Evolutionary conservation across 2,329 filamentous ascomycete species (phyloP).

Genomic region (Cadophora luteo-olivacea): DNA sequence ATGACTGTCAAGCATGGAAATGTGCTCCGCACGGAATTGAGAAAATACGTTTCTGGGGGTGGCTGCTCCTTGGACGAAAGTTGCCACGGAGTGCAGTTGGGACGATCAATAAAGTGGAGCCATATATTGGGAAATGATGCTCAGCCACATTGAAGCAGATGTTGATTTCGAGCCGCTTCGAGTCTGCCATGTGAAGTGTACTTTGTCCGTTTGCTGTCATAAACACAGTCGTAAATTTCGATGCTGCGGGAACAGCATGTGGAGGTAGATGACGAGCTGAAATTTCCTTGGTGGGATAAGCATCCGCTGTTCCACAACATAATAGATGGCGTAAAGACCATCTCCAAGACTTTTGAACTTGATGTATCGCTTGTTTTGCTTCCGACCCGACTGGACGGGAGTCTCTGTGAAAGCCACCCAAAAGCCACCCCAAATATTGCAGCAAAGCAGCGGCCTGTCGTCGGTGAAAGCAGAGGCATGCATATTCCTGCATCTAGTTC

Average conservation of each 20-base stretch:
- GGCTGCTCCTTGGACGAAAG: not conserved
- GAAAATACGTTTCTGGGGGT: not conserved
- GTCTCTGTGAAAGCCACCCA: not conserved
- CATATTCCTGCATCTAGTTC: not conserved
- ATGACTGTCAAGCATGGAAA: not conserved
- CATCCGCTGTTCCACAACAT: not conserved
- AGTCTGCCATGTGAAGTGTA: not conserved
- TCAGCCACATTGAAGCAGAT: too few species aligned
- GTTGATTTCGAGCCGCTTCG: not conserved
- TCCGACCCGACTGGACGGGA: not conserved
- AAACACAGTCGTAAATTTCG: not conserved
- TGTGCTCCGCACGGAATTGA: not conserved
- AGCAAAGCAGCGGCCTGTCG: not conserved
- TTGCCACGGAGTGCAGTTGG: not conserved
- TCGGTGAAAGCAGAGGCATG: not conserved
- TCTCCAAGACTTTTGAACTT: not conserved
- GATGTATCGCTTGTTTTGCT: not conserved
- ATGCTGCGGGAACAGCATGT: not conserved
- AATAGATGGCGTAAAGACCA: not conserved
- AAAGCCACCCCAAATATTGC: not conserved
- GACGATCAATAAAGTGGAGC: not conserved
- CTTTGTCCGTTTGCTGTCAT: not conserved
- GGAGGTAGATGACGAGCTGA: not conserved
- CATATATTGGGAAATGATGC: not conserved
- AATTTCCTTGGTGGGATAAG: not conserved